Evolutionary conservation across 352 stramenopile genomes (phyloP).

Genomic region (Globisporangium yorkense): DNA sequence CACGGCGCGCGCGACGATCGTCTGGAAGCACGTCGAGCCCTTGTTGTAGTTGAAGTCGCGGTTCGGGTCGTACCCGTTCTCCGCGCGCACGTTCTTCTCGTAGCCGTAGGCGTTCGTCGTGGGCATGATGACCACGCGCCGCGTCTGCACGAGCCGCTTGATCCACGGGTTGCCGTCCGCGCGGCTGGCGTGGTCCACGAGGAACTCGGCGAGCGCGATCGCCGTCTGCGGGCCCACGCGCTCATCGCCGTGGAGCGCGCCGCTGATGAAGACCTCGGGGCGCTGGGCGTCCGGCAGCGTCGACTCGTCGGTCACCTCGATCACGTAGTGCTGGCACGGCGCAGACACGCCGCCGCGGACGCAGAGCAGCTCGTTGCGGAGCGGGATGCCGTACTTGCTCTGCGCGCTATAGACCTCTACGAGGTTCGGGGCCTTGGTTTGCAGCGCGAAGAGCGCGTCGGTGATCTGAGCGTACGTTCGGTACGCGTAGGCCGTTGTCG

Average conservation of each 20-base stretch:
- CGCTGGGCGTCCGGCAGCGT: slow-evolving; percentile 55
- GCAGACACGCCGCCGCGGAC: slow-evolving; percentile 26
- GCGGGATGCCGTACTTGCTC: slow-evolving; percentile 63
- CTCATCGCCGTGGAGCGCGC: slow-evolving; percentile 93
- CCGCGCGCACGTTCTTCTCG: slow-evolving; percentile 60
- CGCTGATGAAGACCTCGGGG: slow-evolving; percentile 93
- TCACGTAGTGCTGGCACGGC: slow-evolving; percentile 71
- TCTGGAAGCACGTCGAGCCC: slow-evolving; percentile 85
- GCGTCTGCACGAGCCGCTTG: slow-evolving; percentile 75
- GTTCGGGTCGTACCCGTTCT: slow-evolving; percentile 92
- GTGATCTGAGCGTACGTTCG: slow-evolving; percentile 73
- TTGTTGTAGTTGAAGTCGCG: slow-evolving; percentile 96
- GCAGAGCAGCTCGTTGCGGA: slow-evolving; percentile 43
- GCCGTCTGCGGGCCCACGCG: slow-evolving; percentile 85
- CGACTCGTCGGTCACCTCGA: slow-evolving; percentile 79
- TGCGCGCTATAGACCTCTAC: slow-evolving; percentile 80
- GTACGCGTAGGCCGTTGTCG: slow-evolving; percentile 30
- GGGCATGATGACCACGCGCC: slow-evolving; percentile 73
- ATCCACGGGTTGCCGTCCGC: slow-evolving; percentile 48
- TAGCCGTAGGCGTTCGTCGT: slow-evolving; percentile 93
- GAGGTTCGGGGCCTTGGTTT: slow-evolving; percentile 51
- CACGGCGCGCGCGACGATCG: slow-evolving; percentile 89
- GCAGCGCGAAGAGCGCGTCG: slow-evolving; percentile 41
- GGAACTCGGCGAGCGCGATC: slow-evolving; percentile 59
- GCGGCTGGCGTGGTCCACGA: slow-evolving; percentile 50